Evolutionary conservation across 495 filamentous ascomycete species (phyloP), one percentile per base, ranked within the genome.

Genomic region (Friedmanniomyces endolithicus): DNA sequence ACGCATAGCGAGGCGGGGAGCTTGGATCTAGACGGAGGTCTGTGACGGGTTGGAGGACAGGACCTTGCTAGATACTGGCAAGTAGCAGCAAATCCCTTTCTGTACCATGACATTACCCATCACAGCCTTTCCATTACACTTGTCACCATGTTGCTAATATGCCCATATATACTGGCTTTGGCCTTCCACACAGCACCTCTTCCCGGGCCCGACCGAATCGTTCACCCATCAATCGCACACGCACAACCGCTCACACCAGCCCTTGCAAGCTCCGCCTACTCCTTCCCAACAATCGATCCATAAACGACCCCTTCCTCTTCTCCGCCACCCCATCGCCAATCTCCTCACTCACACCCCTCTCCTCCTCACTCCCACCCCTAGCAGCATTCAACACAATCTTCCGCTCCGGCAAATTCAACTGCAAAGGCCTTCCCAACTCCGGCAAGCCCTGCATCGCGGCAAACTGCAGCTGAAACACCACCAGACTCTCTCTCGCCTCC

Each of bases 281-380:
- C 41, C 46, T 40, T 34, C 60, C 60, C 29, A 63, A 35, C 57
- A 63, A 53, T 39, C 57, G 20, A 20, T 63, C 57, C 41, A 63
- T 50, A 25, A 63, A 63, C 3, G 19, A 53, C 40, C 20, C 48
- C 50, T 63, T 60, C 48, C 60, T 62, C 47, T 8, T 17, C 49
- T 58, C 55, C 14, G 54, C 33, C 46, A 48, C 40, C 2, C 49
- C 58, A 31, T 20, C n/a, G n/a, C n/a, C 37, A 41, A 25, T 46
- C 6, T 14, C n/a, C 43, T 55, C 50, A 20, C 54, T 37, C 35
- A 41, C 40, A 12, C 31, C 54, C 3, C 33, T 37, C 22, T 34
- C 50, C 6, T 29, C 54, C n/a, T 20, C 31, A 48, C 40, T 33
- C 47, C 11, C 12, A n/a, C 23, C 52, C 39, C 37, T 49, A 6